Conservation (phyloP, 23 red algal species). For the Gracilaria domingensis region DNA sequence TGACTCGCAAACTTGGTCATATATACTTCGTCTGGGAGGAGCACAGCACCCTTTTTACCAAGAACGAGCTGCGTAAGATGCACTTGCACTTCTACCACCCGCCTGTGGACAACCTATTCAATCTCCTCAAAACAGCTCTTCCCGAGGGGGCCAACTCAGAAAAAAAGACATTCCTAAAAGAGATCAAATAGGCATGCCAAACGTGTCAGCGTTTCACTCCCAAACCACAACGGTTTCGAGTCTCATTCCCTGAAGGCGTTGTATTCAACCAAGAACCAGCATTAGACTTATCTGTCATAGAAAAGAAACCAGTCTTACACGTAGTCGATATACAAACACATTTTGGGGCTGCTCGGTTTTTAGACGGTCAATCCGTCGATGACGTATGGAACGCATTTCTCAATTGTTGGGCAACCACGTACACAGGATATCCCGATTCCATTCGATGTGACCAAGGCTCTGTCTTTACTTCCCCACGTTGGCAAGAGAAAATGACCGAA, state of each 20-base stretch:
- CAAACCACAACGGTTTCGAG: constrained; percentile 10
- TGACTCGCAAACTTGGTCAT: not conserved
- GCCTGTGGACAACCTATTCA: constrained; percentile 18
- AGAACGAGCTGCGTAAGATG: not conserved
- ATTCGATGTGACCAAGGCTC: not conserved
- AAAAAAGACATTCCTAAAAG: not conserved
- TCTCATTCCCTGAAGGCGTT: constrained; percentile 8
- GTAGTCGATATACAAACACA: constrained; percentile 3
- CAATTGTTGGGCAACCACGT: constrained; percentile 11
- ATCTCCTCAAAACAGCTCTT: not conserved
- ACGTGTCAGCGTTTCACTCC: not conserved
- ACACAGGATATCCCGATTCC: constrained; percentile 3
- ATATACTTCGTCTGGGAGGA: not conserved
- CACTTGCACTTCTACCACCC: constrained; percentile 42
- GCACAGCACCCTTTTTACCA: not conserved
- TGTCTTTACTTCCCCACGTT: constrained; percentile 9
- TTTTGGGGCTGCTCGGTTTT: not conserved
- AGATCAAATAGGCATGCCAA: not conserved
- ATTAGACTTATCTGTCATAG: not conserved
- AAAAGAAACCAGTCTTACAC: not conserved
- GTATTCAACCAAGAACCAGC: constrained; percentile 27
- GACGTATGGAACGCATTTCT: not conserved
- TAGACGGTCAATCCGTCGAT: not conserved
- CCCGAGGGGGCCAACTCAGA: not conserved
- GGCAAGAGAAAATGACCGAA: not conserved